phyloP scores from a whole-genome alignment of 257 asterid genomes.

The Fraxinus excelsior region DNA sequence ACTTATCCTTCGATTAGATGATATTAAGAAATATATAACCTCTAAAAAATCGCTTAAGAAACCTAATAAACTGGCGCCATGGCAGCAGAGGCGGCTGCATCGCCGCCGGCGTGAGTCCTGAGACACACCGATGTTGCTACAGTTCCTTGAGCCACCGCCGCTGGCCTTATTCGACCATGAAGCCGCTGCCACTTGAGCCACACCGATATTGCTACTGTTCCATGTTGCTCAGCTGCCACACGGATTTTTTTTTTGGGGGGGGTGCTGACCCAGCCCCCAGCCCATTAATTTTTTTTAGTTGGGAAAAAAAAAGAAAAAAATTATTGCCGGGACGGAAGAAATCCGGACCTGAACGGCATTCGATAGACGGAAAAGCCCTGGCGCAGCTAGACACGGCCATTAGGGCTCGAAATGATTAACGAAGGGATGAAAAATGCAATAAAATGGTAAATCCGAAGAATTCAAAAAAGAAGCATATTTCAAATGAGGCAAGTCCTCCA shows the following conservation, averaged over 20 bases:
- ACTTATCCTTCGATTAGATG: no score
- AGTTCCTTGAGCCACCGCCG: no score
- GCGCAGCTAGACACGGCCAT: constrained; percentile 82
- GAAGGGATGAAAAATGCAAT: constrained; percentile 30
- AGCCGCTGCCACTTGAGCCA: constrained; percentile 34
- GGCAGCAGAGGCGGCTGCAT: no score
- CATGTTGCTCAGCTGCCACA: constrained; percentile 88
- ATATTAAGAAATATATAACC: no score
- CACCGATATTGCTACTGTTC: constrained; percentile 71
- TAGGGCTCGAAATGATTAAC: background rate
- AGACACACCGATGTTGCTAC: constrained; percentile 49
- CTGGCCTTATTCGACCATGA: no score
- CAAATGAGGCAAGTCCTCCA: constrained; percentile 43
- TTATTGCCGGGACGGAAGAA: no score
- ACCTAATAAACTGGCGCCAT: no score
- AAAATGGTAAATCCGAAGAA: constrained; percentile 17
- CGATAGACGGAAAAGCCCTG: constrained; percentile 28
- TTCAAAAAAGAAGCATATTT: constrained; percentile 43
- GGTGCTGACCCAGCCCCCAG: no score
- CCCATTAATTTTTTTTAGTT: no score
- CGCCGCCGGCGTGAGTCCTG: background rate
- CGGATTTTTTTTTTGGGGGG: no score
- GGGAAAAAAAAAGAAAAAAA: no score
- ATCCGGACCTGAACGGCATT: constrained; percentile 86
- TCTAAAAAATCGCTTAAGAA: no score